Evolutionary conservation across 805 yeast genomes (phyloP).

Genomic region (Spencermartinsiella europaea): DNA sequence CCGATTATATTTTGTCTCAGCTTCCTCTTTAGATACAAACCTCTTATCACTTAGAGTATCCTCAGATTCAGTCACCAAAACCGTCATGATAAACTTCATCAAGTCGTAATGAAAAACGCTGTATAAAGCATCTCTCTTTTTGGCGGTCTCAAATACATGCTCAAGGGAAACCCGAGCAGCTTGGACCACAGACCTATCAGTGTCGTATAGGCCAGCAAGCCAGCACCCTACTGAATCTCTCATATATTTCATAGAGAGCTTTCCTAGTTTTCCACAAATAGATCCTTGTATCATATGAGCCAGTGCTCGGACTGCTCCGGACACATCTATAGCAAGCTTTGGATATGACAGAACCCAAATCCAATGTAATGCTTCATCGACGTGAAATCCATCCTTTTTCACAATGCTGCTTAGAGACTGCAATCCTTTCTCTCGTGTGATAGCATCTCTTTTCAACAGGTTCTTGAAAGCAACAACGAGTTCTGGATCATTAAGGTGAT

Average conservation of each 20-base stretch:
- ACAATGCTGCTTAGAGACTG: conserved; percentile 43
- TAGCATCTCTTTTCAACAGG: conserved; percentile 69
- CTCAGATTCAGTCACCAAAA: conserved; percentile 51
- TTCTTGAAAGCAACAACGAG: conserved; percentile 67
- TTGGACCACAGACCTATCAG: conserved; percentile 55
- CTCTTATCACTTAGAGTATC: conserved; percentile 72
- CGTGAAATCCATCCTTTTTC: conserved; percentile 17
- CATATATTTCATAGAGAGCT: conserved; percentile 57
- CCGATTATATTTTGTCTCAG: conserved; percentile 57
- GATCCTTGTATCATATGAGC: conserved; percentile 63
- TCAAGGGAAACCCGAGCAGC: conserved; percentile 45
- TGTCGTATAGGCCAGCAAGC: conserved; percentile 66
- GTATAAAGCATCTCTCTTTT: conserved; percentile 56
- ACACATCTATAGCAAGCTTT: conserved; percentile 66
- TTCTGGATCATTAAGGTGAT: conserved; percentile 41
- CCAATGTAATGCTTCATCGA: conserved; percentile 59
- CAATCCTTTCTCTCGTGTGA: conserved; percentile 80
- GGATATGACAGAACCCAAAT: conserved; percentile 74
- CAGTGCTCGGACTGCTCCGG: conserved; percentile 55
- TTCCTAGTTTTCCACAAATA: conserved; percentile 47
- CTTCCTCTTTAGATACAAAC: conserved; percentile 59
- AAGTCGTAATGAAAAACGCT: conserved; percentile 51
- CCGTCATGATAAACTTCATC: conserved; percentile 48
- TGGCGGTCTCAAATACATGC: conserved; percentile 51
- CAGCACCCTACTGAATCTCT: conserved; percentile 69